Conservation (phyloP, 2,329 filamentous ascomycete species). For the Aspergillus carbonarius region DNA sequence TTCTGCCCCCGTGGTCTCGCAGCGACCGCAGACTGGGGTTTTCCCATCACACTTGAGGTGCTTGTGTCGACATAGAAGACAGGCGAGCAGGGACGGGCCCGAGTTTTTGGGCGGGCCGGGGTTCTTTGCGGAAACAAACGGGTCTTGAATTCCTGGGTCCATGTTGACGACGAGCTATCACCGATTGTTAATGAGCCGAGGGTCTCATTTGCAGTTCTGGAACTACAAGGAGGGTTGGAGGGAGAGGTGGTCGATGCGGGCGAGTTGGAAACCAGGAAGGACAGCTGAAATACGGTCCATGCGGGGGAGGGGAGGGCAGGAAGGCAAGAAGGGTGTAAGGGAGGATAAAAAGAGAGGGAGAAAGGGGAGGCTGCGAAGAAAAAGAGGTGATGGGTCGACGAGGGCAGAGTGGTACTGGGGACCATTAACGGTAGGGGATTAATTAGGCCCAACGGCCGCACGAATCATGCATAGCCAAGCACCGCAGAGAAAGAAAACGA, state of each 20-base stretch:
- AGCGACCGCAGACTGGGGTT: conserved; percentile 66
- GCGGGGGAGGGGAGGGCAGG: too few species aligned
- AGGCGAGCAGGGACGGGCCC: conserved; percentile 47
- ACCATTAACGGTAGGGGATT: background rate
- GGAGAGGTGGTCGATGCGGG: background rate
- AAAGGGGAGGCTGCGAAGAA: background rate
- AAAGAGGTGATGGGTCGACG: background rate
- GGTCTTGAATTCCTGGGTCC: conserved; percentile 21
- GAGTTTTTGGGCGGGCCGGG: conserved; percentile 23
- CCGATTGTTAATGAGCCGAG: background rate
- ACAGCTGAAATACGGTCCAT: background rate
- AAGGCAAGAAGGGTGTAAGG: background rate
- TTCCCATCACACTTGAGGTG: conserved; percentile 76
- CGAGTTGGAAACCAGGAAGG: background rate
- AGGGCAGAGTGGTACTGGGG: background rate
- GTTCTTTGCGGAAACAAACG: conserved; percentile 18
- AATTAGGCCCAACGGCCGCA: background rate
- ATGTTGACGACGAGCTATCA: conserved; percentile 20
- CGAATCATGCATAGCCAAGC: background rate
- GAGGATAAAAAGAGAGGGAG: background rate
- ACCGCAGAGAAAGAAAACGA: background rate
- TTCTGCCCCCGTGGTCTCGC: conserved; percentile 56
- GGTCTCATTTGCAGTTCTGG: background rate
- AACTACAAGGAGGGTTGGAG: background rate
- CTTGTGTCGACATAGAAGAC: conserved; percentile 52